These are phyloP conservation scores for Grosmannia huntii DNA, from an alignment of 2,329 filamentous ascomycete species.

Conservation along the genomic window DNA sequence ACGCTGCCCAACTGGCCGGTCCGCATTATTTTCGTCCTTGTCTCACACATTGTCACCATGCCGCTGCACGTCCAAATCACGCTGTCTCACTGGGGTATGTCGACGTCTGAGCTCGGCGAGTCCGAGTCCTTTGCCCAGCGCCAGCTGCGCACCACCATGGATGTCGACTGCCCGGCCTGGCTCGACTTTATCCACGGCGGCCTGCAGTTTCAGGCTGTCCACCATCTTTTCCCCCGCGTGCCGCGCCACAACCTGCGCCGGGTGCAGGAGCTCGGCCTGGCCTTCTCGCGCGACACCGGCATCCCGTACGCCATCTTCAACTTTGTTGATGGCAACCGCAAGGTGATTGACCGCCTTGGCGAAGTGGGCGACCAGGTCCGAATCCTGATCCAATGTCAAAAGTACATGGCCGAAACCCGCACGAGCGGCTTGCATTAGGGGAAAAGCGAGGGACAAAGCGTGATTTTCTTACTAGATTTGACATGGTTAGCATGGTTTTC, in stretches of 20 bases:
- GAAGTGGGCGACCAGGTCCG: slow-evolving; percentile 50
- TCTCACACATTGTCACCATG: slow-evolving; percentile 53
- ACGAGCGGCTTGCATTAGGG: slow-evolving; percentile 26
- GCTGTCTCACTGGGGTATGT: slow-evolving; percentile 61
- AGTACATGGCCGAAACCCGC: slow-evolving; percentile 34
- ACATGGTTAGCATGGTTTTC: background rate
- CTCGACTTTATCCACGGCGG: slow-evolving; percentile 61
- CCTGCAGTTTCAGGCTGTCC: slow-evolving; percentile 59
- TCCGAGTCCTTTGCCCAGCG: slow-evolving; percentile 56
- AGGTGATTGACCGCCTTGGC: slow-evolving; percentile 32
- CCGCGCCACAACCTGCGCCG: slow-evolving; percentile 54
- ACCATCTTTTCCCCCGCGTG: slow-evolving; percentile 56
- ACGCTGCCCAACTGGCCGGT: slow-evolving; percentile 43
- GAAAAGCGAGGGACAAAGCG: background rate
- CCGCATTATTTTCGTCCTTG: slow-evolving; percentile 48
- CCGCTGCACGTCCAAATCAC: slow-evolving; percentile 62
- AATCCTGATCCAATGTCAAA: slow-evolving; percentile 44
- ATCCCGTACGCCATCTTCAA: slow-evolving; percentile 50
- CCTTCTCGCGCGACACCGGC: slow-evolving; percentile 51
- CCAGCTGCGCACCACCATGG: slow-evolving; percentile 61
- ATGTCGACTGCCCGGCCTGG: slow-evolving; percentile 60
- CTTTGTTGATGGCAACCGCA: slow-evolving; percentile 50
- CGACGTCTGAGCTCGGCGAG: slow-evolving; percentile 49
- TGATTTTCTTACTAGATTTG: background rate
- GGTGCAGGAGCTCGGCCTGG: slow-evolving; percentile 44